Evolutionary conservation across 2,329 filamentous ascomycete genomes (phyloP).

Genomic region (Xylaria digitata): DNA sequence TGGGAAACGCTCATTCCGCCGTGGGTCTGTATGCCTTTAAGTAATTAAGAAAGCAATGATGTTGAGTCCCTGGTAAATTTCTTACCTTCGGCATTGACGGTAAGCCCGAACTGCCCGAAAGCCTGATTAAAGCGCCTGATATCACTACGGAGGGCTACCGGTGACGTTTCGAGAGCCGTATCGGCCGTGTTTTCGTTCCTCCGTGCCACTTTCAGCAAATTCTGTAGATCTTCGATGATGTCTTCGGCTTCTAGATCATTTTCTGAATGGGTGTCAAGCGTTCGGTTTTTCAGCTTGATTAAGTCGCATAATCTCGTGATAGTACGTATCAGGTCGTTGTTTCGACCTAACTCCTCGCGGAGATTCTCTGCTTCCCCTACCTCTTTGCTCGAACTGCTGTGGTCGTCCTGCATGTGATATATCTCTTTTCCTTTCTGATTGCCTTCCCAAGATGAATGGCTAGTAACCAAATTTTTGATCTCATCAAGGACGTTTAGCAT

Average conservation of each 20-base stretch:
- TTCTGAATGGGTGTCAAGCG: not conserved
- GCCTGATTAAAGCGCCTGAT: constrained; percentile 10
- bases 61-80: not conserved
- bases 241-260: not conserved
- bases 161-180: not conserved
- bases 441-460: not conserved
- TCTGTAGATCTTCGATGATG: constrained; percentile 9
- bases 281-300: not conserved
- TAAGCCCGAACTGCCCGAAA: not conserved
- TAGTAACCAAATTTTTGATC: not conserved
- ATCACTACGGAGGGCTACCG: not conserved
- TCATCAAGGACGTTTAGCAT: constrained; percentile 7
- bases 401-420: too few relatives aligned
- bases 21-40: not conserved
- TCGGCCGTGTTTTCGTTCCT: not conserved
- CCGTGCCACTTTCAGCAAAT: not conserved
- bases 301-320: not conserved
- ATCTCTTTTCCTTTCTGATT: not conserved
- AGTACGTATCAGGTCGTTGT: not conserved
- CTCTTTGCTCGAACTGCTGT: not conserved
- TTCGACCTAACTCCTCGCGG: not conserved
- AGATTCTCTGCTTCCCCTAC: not conserved
- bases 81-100: constrained; percentile 2
- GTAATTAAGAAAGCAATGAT: not conserved
- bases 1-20: not conserved